Percentiles rank a stretch among this genome's conserved stretches.
phyloP scores from a whole-genome alignment of 2,329 filamentous ascomycete genomes.

The Colletotrichum sp. region DNA sequence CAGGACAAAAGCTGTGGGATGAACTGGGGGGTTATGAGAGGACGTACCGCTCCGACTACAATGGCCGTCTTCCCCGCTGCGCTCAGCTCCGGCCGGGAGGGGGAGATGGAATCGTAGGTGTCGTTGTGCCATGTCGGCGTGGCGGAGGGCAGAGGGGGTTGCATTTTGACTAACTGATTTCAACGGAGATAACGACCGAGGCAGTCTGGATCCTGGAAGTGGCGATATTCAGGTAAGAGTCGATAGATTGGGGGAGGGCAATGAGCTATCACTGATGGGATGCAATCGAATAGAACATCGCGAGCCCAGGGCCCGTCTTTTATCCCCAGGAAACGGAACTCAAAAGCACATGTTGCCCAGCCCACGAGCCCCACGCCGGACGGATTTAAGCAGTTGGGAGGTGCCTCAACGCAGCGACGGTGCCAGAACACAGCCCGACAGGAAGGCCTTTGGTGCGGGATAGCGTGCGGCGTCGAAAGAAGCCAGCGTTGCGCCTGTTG shows the following conservation, averaged over 20 bases:
- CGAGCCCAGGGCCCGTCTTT: neutral
- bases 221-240: neutral
- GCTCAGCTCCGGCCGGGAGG: slow-evolving; percentile 38
- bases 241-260: neutral
- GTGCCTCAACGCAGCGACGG: neutral
- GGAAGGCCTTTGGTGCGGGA: neutral
- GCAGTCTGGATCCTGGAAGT: neutral
- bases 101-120: slow-evolving; percentile 44
- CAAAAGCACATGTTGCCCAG: neutral
- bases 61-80: slow-evolving; percentile 58
- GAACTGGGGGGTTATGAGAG: neutral
- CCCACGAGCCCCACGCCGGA: neutral
- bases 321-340: neutral
- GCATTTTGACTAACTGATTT: neutral
- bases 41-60: slow-evolving; percentile 66
- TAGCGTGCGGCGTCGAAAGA: neutral
- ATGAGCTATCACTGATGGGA: neutral
- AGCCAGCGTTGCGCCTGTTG: neutral
- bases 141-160: slow-evolving; percentile 22
- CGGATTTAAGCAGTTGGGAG: neutral
- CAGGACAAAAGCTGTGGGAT: neutral
- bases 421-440: neutral
- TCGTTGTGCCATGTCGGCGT: slow-evolving; percentile 29
- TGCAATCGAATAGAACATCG: neutral
- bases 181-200: neutral